These are phyloP conservation scores for Pyrenophora graminea DNA, from an alignment of 2,329 filamentous ascomycete species.

Conservation along the genomic window DNA sequence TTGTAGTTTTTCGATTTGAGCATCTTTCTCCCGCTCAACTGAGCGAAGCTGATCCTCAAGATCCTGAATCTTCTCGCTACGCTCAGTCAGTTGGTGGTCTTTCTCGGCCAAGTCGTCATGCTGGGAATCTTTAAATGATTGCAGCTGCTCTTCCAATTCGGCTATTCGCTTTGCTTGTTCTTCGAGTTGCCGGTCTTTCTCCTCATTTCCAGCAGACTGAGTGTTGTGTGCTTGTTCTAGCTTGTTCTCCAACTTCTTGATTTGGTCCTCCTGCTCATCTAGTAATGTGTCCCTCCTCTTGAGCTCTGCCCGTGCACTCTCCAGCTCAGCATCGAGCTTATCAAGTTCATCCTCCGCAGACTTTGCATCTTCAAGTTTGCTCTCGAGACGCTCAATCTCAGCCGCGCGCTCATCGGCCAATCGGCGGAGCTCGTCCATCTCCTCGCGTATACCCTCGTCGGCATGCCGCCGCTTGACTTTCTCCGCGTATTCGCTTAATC, in stretches of 20 bases:
- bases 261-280: constrained; percentile 46
- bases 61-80: constrained; percentile 40
- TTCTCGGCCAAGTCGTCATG: constrained; percentile 32
- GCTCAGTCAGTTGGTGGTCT: constrained; percentile 37
- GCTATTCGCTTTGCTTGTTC: constrained; percentile 38
- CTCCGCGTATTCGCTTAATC: constrained; percentile 81
- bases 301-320: constrained; percentile 42
- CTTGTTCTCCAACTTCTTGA: constrained; percentile 41
- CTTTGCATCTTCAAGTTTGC: constrained; percentile 39
- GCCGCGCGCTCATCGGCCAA: constrained; percentile 50
- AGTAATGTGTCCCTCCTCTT: constrained; percentile 40
- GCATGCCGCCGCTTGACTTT: constrained; percentile 76
- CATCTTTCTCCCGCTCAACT: constrained; percentile 43
- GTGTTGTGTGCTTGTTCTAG: constrained; percentile 37
- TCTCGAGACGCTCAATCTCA: constrained; percentile 43
- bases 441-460: constrained; percentile 69
- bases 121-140: constrained; percentile 29
- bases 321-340: constrained; percentile 42
- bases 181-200: constrained; percentile 36
- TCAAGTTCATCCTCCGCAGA: constrained; percentile 42
- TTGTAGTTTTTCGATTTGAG: constrained; percentile 50
- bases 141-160: constrained; percentile 35
- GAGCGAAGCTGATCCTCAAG: constrained; percentile 37
- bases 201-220: constrained; percentile 33
- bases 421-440: constrained; percentile 56